Evolutionary conservation across 345 rosid genomes (phyloP).

Genomic region (Gynandropsis gynandra): DNA sequence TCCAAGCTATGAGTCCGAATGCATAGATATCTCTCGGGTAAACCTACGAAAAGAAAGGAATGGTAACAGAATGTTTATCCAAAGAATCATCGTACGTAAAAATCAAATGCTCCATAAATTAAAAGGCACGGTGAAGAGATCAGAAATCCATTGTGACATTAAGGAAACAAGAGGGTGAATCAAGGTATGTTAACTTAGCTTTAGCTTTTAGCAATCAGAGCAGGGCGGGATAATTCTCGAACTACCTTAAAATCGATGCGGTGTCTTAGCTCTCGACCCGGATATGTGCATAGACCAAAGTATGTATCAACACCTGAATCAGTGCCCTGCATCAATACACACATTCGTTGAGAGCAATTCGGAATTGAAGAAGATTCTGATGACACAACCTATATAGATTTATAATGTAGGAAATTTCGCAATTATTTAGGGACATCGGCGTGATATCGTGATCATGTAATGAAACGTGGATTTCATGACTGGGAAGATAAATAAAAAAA

Average conservation of each 20-base stretch:
- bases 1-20: conserved; percentile 91
- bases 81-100: not conserved
- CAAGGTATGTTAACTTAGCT: not conserved
- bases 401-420: not conserved
- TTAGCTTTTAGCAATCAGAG: not conserved
- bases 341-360: not conserved
- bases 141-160: not conserved
- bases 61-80: not conserved
- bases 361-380: conserved; percentile 4
- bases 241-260: conserved; percentile 88
- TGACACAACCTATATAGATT: not conserved
- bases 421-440: conserved; percentile 1
- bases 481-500: conserved; percentile 1
- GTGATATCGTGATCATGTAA: too few species aligned
- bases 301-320: conserved; percentile 92
- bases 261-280: conserved; percentile 70
- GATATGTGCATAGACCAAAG: conserved; percentile 85
- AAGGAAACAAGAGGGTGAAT: not conserved
- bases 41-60: conserved; percentile 39
- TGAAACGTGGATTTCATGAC: not conserved
- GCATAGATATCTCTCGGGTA: conserved; percentile 86
- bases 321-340: conserved; percentile 44
- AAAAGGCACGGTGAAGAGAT: not conserved
- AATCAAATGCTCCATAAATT: not conserved
- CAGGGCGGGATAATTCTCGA: not conserved